These are phyloP conservation scores for Trichosporon sp. DNA, from an alignment of 1,284 basidiomycete genomes.

Conservation along the genomic window DNA sequence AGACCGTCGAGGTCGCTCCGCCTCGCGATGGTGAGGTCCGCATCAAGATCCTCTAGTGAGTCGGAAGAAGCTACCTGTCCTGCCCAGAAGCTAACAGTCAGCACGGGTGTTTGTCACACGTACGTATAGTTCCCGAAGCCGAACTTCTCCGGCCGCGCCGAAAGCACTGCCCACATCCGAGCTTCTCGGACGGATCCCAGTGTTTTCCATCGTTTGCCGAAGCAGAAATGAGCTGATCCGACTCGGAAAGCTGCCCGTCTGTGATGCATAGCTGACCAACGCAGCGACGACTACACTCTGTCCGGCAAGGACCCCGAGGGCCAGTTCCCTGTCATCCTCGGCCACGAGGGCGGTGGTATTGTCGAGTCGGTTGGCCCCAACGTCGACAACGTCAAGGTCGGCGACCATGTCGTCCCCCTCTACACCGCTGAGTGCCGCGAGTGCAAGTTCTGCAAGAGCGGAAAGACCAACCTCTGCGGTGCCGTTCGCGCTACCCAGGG, in stretches of 20 bases:
- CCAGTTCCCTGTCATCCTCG: slow-evolving; percentile 90
- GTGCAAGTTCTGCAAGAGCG: slow-evolving; percentile 98
- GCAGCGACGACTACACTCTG: slow-evolving; percentile 85
- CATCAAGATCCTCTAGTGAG: slow-evolving; percentile 83
- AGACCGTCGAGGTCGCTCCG: slow-evolving; percentile 90
- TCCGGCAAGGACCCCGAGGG: slow-evolving; percentile 97
- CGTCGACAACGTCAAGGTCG: slow-evolving; percentile 80
- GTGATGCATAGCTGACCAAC: not conserved
- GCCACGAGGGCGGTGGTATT: slow-evolving; percentile 68
- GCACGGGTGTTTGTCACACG: slow-evolving; percentile 91
- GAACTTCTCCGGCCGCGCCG: slow-evolving; percentile 11
- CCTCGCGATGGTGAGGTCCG: slow-evolving; percentile 89
- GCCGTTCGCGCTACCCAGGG: slow-evolving; percentile 92
- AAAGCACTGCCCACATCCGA: not conserved
- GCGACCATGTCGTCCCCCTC: slow-evolving; percentile 91
- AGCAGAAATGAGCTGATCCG: not conserved
- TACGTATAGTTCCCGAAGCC: slow-evolving; percentile 38
- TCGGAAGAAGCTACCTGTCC: slow-evolving; percentile 19
- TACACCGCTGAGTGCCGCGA: slow-evolving; percentile 95
- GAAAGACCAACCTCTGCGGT: slow-evolving; percentile 95
- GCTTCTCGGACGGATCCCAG: not conserved
- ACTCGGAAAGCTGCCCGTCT: not conserved
- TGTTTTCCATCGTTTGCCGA: not conserved
- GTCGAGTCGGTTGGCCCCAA: slow-evolving; percentile 94
- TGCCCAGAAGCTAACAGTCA: slow-evolving; percentile 33